phyloP scores from a whole-genome alignment of 768 basidiomycete genomes.

The Collybiopsis luxurians region DNA sequence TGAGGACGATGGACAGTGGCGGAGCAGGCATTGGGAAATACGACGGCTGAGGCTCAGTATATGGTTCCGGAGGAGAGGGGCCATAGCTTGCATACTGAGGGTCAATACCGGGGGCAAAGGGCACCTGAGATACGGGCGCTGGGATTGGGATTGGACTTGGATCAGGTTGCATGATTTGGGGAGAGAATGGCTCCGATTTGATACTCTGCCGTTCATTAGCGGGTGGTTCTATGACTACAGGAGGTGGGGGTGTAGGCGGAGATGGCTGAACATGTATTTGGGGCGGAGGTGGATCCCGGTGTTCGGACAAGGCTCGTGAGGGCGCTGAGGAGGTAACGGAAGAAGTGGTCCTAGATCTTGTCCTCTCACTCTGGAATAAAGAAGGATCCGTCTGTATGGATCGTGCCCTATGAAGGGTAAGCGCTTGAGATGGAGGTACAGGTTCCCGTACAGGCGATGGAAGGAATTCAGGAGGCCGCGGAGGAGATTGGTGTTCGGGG shows the following conservation, averaged over 20 bases:
- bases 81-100: neutral
- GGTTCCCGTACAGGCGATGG: neutral
- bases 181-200: neutral
- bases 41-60: neutral
- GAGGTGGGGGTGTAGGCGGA: neutral
- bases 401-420: neutral
- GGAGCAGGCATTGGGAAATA: slow-evolving; percentile 9
- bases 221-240: neutral
- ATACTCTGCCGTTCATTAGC: neutral
- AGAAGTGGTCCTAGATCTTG: neutral
- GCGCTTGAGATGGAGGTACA: neutral
- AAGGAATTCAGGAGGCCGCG: neutral
- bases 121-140: slow-evolving; percentile 1
- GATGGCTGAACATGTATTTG: neutral
- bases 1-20: neutral
- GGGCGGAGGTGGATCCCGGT: neutral
- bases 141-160: neutral
- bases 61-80: neutral
- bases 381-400: slow-evolving; percentile 2
- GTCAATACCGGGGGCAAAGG: slow-evolving; percentile 2
- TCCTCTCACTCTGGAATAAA: neutral
- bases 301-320: neutral
- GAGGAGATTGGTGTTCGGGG: neutral
- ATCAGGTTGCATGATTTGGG: neutral
- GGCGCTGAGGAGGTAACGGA: neutral